Conservation (phyloP, 2,329 filamentous ascomycete species). For the Fusarium sp. region DNA sequence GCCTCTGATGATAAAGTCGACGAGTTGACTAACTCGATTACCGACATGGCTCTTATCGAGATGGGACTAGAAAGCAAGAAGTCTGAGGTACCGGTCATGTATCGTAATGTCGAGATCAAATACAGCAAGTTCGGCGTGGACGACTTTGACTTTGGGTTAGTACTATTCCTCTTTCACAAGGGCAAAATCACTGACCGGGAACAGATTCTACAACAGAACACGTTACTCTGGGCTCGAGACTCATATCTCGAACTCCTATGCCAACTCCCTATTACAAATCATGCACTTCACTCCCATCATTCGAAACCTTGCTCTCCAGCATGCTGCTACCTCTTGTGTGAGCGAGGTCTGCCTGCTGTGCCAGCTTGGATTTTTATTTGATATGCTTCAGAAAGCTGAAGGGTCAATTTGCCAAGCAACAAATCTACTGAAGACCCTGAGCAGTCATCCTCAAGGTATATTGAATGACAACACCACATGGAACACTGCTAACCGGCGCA, state of each 20-base stretch:
- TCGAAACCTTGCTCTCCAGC: constrained; percentile 87
- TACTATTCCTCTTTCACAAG: constrained; percentile 22
- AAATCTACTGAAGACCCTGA: constrained; percentile 91
- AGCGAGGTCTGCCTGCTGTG: constrained; percentile 88
- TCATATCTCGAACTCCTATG: constrained; percentile 96
- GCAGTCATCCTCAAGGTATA: constrained; percentile 79
- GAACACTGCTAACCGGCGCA: constrained; percentile 46
- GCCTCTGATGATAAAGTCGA: constrained; percentile 57
- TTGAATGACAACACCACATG: background rate
- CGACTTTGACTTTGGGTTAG: constrained; percentile 95
- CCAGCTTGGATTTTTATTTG: constrained; percentile 94
- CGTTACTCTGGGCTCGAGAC: constrained; percentile 92
- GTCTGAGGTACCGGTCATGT: constrained; percentile 86
- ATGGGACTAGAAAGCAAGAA: constrained; percentile 79
- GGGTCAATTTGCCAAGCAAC: constrained; percentile 96
- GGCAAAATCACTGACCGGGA: constrained; percentile 26
- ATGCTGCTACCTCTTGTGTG: constrained; percentile 86
- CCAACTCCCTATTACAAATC: constrained; percentile 90
- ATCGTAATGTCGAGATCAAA: constrained; percentile 95
- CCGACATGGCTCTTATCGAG: constrained; percentile 77
- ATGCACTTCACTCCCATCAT: constrained; percentile 90
- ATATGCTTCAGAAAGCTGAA: constrained; percentile 97
- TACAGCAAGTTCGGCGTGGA: constrained; percentile 99
- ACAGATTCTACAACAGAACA: constrained; percentile 93
- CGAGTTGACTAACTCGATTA: constrained; percentile 73